Evolutionary conservation across 306 rosid genomes (phyloP).

Genomic region (Trifolium pratense): DNA sequence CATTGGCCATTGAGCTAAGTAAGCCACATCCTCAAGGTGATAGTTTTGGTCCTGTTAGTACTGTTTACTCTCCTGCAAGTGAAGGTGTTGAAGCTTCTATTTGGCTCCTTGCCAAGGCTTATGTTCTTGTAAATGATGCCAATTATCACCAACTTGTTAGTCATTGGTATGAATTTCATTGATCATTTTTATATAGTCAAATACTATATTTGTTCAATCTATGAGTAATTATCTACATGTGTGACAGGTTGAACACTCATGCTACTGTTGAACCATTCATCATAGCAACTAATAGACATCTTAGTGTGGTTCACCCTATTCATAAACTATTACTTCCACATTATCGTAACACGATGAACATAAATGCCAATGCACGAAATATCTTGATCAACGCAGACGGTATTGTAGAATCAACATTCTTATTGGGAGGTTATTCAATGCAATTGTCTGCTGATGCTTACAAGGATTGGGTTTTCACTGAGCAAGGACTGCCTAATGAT

Average conservation of each 20-base stretch:
- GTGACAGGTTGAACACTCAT: slow-evolving; percentile 80
- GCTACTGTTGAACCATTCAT: slow-evolving; percentile 77
- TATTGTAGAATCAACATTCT: not conserved
- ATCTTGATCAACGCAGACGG: not conserved
- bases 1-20: slow-evolving; percentile 72
- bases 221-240: not conserved
- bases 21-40: slow-evolving; percentile 66
- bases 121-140: slow-evolving; percentile 86
- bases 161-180: slow-evolving; percentile 57
- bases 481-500: slow-evolving; percentile 10
- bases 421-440: not conserved
- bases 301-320: slow-evolving; percentile 86
- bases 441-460: slow-evolving; percentile 3
- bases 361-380: slow-evolving; percentile 76
- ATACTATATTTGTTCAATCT: not conserved
- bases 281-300: slow-evolving; percentile 81
- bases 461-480: slow-evolving; percentile 9
- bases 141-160: slow-evolving; percentile 86
- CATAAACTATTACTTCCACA: slow-evolving; percentile 77
- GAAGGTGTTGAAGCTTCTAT: slow-evolving; percentile 59
- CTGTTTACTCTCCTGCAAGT: slow-evolving; percentile 56
- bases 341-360: slow-evolving; percentile 83
- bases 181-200: not conserved
- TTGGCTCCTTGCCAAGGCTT: slow-evolving; percentile 85
- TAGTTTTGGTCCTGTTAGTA: slow-evolving; percentile 51